Base-by-base conservation (phyloP, 2,329 filamentous ascomycete species). In the Alternaria panax region DNA sequence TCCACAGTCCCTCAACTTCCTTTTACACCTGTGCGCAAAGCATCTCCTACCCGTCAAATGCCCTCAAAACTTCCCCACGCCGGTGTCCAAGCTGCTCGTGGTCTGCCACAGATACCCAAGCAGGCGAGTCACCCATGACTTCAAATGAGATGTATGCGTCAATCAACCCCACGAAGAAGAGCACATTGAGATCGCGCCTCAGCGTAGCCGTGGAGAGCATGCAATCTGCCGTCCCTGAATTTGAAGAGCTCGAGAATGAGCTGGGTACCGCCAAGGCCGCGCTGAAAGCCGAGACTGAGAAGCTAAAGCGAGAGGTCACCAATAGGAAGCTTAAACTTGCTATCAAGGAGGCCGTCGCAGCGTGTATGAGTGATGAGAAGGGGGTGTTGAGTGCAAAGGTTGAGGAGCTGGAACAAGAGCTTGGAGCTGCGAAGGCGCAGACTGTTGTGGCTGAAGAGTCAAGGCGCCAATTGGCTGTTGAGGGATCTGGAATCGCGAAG, bases 221-320 rank as follows among this genome's bases (percentile, higher is more conserved):
- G n/a, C 34, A 18, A 11, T 20, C 1, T 0, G 0, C 2, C 1
- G 2, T 30, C 2, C 28, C 5, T 5, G 28, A 14, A 30, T 2
- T 30, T 2, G 28, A 30, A 11, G 28, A 2, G 11, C 27, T 46
- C 0, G 27, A 46, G 6, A n/a, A 46, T 27, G n/a, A 46, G 4
- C 18, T 30, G 6, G 11, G 8, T 12, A 8, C 12, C 0, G 5
- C 8, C 4, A 18, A 22, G 9, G 25, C 11, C 11, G 30, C 18
- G n/a, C 11, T 46, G 12, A 27, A 6, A 2, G 12, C 9, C 5
- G 25, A 46, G 5, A 46, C 30, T 0, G n/a, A 46, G 11, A 46
- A 14, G 3, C 2, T 46, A 27, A 30, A 30, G 25, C 42, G 11
- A 7, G 24, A 28, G 18, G 14, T 45, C 1, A 16, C 25, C 6